Base-by-base conservation (phyloP, 768 basidiomycete genomes). In the Ramaria rubella region DNA sequence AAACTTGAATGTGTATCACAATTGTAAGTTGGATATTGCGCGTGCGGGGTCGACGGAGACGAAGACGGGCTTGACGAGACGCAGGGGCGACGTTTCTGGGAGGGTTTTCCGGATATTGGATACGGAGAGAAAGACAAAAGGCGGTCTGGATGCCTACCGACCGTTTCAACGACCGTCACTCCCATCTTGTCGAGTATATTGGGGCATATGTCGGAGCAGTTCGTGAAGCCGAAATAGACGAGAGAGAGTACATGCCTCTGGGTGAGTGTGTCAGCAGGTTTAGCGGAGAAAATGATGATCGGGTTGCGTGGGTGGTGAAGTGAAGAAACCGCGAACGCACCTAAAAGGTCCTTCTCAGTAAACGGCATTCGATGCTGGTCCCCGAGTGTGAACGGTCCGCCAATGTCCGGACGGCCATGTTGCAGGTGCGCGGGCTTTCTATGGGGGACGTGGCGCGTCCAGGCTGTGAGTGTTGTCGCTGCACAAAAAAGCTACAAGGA, bases 181-280 rank as follows among this genome's bases (percentile, higher is more conserved):
- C 87, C 83, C 74, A 97, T 83, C 75, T 98, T 98, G 75, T 99
- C 96, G 27, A 99, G 77, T 72, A 98, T 95, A 54, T 94, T 90
- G 1, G 96, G 96, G 67, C 96, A 99, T 53, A 99, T 97, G 70
- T 99, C 96, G 5, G 96, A 95, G 71, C 96, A 99, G 70, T 99
- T 95, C 29, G 95, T 94, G 75, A 98, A 99, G n/a, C 96, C 96
- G 71, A 99, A 99, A 74, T 97, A 91, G 45, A 90, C 79, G 58
- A 91, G 72, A 8, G 48, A 55, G 51, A n/a, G n/a, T n/a, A 49
- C 50, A 21, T 55, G 42, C 7, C 40, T 21, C 26, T 27, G 43
- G 12, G 11, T 4, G 19, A 24, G 24, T 15, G 31, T 14, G 36
- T 2, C 34, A 15, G 48, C 6, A 14, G 5, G 19, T n/a, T n/a